These are phyloP conservation scores for Euphorbia neoarborescens DNA, from an alignment of 441 rosid species.

Conservation along the genomic window DNA sequence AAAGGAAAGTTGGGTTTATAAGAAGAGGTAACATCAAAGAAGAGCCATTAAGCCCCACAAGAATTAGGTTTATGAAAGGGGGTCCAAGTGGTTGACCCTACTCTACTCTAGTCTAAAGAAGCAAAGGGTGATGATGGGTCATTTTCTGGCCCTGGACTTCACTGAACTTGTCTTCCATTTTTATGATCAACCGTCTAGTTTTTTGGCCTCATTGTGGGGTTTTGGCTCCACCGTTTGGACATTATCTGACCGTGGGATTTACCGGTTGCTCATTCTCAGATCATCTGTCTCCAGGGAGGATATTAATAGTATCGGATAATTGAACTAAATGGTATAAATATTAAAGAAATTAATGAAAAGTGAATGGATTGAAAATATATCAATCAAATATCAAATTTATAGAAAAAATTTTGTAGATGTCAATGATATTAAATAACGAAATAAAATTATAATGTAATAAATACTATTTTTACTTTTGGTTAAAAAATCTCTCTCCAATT, in stretches of 20 bases:
- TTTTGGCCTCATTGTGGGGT: background rate
- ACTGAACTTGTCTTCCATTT: constrained; percentile 14
- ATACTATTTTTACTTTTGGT: too few species aligned
- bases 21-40: background rate
- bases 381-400: too few species aligned
- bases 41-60: constrained; percentile 12
- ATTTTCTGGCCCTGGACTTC: constrained; percentile 21
- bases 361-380: too few species aligned
- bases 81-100: constrained; percentile 19
- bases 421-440: too few species aligned
- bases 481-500: too few species aligned
- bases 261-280: background rate
- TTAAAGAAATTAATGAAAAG: too few species aligned
- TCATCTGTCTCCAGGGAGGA: background rate
- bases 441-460: too few species aligned
- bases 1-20: constrained; percentile 19
- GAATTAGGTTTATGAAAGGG: background rate
- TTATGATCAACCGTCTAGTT: constrained; percentile 10
- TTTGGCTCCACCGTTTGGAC: background rate
- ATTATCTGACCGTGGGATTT: constrained; percentile 18
- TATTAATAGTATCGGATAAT: too few species aligned
- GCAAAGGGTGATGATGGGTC: constrained; percentile 24
- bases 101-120: too few species aligned
- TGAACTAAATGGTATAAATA: too few species aligned
- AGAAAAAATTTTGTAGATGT: too few species aligned